Evolutionary conservation across 1,139 yeast genomes (phyloP).

Genomic region (Debaryomyces robertsiae): DNA sequence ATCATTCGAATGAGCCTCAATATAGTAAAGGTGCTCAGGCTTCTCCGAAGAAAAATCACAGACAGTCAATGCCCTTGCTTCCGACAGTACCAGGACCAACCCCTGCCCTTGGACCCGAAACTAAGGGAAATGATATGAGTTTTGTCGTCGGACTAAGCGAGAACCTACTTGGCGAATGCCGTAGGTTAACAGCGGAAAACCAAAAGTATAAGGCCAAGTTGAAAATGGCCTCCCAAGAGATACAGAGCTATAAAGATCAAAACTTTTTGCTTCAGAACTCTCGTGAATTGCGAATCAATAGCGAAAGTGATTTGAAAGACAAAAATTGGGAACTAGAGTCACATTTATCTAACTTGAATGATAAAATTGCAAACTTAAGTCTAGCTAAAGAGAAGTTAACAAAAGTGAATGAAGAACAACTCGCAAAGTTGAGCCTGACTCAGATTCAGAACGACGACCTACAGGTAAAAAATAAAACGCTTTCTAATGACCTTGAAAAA

Average conservation of each 20-base stretch:
- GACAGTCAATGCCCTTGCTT: conserved; percentile 16
- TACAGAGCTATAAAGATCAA: conserved; percentile 40
- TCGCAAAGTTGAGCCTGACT: conserved; percentile 28
- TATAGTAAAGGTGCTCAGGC: not conserved
- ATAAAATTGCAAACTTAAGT: conserved; percentile 38
- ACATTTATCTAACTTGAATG: conserved; percentile 52
- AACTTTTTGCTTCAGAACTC: conserved; percentile 34
- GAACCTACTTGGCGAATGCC: conserved; percentile 73
- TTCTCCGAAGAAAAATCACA: conserved; percentile 6
- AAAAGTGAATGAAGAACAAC: conserved; percentile 35
- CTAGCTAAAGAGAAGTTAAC: conserved; percentile 34
- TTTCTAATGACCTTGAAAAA: conserved; percentile 38
- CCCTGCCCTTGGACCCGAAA: conserved; percentile 45
- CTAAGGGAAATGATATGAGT: conserved; percentile 66
- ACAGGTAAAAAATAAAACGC: conserved; percentile 40
- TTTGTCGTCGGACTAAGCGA: conserved; percentile 86
- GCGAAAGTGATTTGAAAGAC: conserved; percentile 59
- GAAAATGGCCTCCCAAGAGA: conserved; percentile 45
- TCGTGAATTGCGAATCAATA: conserved; percentile 32
- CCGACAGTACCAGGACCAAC: conserved; percentile 28
- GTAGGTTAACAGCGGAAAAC: conserved; percentile 74
- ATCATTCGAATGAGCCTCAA: conserved; percentile 2
- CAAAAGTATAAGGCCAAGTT: conserved; percentile 50
- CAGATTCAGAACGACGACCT: conserved; percentile 55
- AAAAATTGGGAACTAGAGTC: conserved; percentile 80